Evolutionary conservation across 352 stramenopile species (phyloP), one percentile per base, ranked within the genome.

Genomic region (Phytophthora cryptogea): DNA sequence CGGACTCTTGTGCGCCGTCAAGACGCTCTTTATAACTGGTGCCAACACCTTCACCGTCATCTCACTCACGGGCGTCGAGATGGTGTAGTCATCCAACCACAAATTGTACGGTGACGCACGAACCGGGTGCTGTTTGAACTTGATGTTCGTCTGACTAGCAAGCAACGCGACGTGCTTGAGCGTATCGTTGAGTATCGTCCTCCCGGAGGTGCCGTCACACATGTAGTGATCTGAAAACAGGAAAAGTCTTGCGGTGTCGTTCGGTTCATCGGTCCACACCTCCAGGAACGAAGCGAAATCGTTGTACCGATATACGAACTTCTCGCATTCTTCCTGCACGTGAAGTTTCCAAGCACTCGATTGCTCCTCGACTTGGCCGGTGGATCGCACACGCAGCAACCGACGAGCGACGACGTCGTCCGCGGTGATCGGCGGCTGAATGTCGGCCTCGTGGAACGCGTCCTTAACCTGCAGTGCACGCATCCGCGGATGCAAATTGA

Each of bases 201-300:
- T 52, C 8, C 71, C 71, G 8, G 74, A 80, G 6, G 30, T 68
- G 16, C 71, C 70, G 47, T 80, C 74, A 14, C 64, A 72, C 46
- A 78, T 66, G 62, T 77, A 78, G 57, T 83, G 71, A 35, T 79
- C 68, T 3, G 70, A 72, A 50, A 78, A 78, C 14, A 83, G 59
- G 31, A 78, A 49, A 7, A 83, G 43, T 8, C 66, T 68, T 5
- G 60, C 67, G 4, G 44, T 39, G 27, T 63, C 41, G 20, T 36
- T 63, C 28, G 27, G 20, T 5, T 60, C 30, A 20, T 75, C 49
- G 0, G 39, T 35, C 60, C 63, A 75, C 20, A 59, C 41, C 17
- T 66, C 58, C 10, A 68, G 41, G 43, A 68, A 72, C 14, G 46
- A 64, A 6, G 64, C 51, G n/a, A 68, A 72, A 11, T 68, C 46